phyloP scores from a whole-genome alignment of 306 rosid genomes.

The Ammopiptanthus mongolicus region DNA sequence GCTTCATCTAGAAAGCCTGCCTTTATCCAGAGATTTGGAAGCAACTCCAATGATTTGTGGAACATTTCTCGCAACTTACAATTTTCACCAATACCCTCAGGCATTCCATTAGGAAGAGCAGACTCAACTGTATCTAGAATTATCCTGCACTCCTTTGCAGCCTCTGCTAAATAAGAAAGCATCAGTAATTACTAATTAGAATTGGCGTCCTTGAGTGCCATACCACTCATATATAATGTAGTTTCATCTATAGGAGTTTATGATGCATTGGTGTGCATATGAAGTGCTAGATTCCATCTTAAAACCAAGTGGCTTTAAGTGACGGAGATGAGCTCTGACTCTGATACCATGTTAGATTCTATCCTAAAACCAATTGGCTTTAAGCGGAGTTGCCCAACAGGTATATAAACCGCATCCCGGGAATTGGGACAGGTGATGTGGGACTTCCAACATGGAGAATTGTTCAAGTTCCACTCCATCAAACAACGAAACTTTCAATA shows the following conservation, averaged over 20 bases:
- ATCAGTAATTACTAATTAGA: conserved; percentile 14
- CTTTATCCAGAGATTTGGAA: conserved; percentile 64
- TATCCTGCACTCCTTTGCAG: conserved; percentile 79
- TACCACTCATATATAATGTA: background rate
- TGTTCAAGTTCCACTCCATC: background rate
- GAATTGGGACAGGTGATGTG: too few relatives aligned
- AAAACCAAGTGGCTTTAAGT: too few relatives aligned
- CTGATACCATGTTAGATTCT: too few relatives aligned
- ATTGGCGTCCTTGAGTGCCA: background rate
- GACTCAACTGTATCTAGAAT: conserved; percentile 77
- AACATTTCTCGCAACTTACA: conserved; percentile 87
- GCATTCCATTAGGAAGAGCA: conserved; percentile 79
- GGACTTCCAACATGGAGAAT: too few relatives aligned
- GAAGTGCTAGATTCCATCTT: too few relatives aligned
- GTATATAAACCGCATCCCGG: too few relatives aligned
- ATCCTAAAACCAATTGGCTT: too few relatives aligned
- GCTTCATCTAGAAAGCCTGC: conserved; percentile 79
- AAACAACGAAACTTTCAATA: background rate
- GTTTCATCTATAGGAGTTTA: background rate
- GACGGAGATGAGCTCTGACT: too few relatives aligned
- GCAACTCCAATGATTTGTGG: conserved; percentile 78
- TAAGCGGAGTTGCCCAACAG: too few relatives aligned
- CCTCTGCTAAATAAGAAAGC: conserved; percentile 50
- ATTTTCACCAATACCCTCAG: conserved; percentile 55
- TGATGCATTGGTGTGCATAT: conserved; percentile 10